Evolutionary conservation across 768 basidiomycete genomes (phyloP).

Genomic region (Phlebiopsis gigantea): DNA sequence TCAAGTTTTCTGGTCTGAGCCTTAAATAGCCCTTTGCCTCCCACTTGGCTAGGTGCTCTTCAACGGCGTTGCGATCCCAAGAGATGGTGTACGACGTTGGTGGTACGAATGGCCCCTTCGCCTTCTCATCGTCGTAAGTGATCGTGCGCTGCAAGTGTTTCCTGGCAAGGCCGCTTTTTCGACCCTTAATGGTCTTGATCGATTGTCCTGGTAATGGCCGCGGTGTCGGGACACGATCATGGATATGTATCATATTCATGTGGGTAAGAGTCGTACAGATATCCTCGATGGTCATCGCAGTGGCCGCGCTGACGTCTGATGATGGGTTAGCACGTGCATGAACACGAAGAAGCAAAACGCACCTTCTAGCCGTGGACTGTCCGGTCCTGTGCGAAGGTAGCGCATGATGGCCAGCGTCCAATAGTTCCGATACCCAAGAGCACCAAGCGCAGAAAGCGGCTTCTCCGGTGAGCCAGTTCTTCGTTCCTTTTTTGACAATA

Average conservation of each 20-base stretch:
- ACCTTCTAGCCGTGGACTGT: slow-evolving; percentile 73
- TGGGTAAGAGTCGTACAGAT: slow-evolving; percentile 68
- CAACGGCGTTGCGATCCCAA: slow-evolving; percentile 67
- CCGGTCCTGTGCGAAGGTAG: slow-evolving; percentile 60
- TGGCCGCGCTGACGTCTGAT: slow-evolving; percentile 76
- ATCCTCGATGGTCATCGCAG: slow-evolving; percentile 91
- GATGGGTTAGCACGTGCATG: slow-evolving; percentile 7
- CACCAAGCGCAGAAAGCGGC: slow-evolving; percentile 88
- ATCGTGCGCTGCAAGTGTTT: slow-evolving; percentile 51
- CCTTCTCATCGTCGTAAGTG: slow-evolving; percentile 44
- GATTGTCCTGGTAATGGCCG: slow-evolving; percentile 74
- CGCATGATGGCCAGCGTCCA: slow-evolving; percentile 89
- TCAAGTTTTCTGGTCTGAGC: slow-evolving; percentile 77
- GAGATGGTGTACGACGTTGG: slow-evolving; percentile 69
- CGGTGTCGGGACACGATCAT: slow-evolving; percentile 42
- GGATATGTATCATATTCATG: slow-evolving; percentile 67
- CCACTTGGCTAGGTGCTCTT: slow-evolving; percentile 61
- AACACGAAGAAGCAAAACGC: slow-evolving; percentile 18
- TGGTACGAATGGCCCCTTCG: slow-evolving; percentile 52
- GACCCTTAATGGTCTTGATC: slow-evolving; percentile 67
- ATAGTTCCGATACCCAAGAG: slow-evolving; percentile 91
- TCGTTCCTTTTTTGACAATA: slow-evolving; percentile 92
- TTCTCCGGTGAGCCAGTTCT: slow-evolving; percentile 92
- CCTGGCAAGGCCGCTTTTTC: slow-evolving; percentile 59
- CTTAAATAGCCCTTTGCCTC: slow-evolving; percentile 73